These are phyloP conservation scores for Populus ilicifolia DNA, from an alignment of 345 rosid genomes.

Conservation along the genomic window DNA sequence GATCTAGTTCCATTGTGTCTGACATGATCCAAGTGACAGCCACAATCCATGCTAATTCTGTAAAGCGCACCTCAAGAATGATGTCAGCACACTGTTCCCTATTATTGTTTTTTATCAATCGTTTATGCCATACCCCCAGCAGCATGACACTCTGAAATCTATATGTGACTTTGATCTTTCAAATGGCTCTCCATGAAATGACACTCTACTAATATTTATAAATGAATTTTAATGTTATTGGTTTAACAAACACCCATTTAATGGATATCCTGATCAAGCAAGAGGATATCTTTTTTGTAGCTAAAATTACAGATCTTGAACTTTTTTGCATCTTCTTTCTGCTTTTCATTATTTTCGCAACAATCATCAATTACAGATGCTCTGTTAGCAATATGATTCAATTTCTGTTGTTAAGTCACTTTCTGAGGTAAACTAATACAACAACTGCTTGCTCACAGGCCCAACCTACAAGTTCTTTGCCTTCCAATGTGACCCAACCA, in stretches of 20 bases:
- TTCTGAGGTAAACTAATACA: neutral
- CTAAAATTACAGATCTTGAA: neutral
- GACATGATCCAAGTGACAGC: neutral
- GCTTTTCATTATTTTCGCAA: neutral
- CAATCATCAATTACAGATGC: neutral
- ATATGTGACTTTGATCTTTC: neutral
- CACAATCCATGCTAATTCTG: neutral
- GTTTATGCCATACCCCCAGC: neutral
- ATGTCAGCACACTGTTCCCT: neutral
- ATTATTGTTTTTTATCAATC: neutral
- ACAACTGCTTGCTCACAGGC: constrained; percentile 8
- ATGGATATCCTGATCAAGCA: neutral
- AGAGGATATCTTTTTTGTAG: neutral
- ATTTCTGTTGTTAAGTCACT: neutral
- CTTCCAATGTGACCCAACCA: constrained; percentile 10
- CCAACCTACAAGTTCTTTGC: constrained; percentile 10
- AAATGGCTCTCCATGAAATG: neutral
- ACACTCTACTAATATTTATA: neutral
- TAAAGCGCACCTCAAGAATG: neutral
- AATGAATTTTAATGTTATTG: neutral
- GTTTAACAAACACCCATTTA: neutral
- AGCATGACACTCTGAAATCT: neutral
- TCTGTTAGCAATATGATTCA: neutral
- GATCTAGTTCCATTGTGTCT: neutral
- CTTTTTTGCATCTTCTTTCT: neutral